phyloP scores from a whole-genome alignment of 495 filamentous ascomycete species.

The Aspergillus kassunensis region DNA sequence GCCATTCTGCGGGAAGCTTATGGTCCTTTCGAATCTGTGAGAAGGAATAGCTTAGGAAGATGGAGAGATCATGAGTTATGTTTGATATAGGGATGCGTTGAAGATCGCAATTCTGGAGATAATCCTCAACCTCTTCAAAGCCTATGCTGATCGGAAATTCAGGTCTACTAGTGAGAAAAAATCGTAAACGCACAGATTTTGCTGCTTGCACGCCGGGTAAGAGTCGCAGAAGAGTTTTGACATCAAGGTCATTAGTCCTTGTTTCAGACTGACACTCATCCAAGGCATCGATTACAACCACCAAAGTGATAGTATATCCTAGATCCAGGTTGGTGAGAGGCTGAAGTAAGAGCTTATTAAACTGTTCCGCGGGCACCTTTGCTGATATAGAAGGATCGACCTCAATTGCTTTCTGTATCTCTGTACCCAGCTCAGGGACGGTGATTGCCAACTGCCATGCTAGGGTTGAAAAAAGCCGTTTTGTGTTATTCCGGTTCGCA shows the following conservation, averaged over 20 bases:
- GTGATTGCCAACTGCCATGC: neutral
- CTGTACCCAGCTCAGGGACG: neutral
- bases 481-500: neutral
- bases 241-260: constrained; percentile 23
- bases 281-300: constrained; percentile 45
- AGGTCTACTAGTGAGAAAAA: constrained; percentile 38
- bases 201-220: constrained; percentile 12
- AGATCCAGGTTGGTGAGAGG: constrained; percentile 22
- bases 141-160: constrained; percentile 36
- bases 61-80: constrained; percentile 21
- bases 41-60: constrained; percentile 19
- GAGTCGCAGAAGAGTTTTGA: constrained; percentile 26
- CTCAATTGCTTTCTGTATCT: neutral
- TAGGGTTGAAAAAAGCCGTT: neutral
- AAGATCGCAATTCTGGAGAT: constrained; percentile 4
- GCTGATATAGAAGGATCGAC: neutral
- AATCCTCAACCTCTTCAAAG: constrained; percentile 8
- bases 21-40: constrained; percentile 6
- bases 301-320: constrained; percentile 1
- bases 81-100: constrained; percentile 14
- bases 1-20: constrained; percentile 28
- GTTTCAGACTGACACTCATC: constrained; percentile 39
- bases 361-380: constrained; percentile 30
- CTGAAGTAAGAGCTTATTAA: constrained; percentile 39
- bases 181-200: constrained; percentile 8